phyloP scores from a whole-genome alignment of 495 filamentous ascomycete species.

The Podospora appendiculata region DNA sequence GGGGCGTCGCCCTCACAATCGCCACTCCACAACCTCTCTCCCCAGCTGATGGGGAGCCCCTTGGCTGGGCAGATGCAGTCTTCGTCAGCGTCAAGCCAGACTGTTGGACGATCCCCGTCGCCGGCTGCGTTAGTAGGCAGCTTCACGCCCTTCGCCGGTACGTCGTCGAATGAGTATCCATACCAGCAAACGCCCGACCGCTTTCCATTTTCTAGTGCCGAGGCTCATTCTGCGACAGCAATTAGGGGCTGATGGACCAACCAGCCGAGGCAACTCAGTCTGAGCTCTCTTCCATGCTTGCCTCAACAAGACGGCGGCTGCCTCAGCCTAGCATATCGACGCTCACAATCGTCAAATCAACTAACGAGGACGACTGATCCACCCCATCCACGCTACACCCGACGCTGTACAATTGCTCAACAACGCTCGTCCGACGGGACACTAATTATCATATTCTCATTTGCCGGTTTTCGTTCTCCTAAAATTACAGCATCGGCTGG shows the following conservation, averaged over 20 bases:
- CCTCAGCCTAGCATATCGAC: neutral
- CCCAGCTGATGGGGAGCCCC: constrained; percentile 13
- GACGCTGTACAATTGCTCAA: constrained; percentile 3
- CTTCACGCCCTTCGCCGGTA: constrained; percentile 28
- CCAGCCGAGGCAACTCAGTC: too few relatives aligned
- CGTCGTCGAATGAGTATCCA: constrained; percentile 28
- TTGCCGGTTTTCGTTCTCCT: neutral
- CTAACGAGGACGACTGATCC: neutral
- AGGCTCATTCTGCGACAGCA: constrained; percentile 33
- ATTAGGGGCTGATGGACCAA: constrained; percentile 4
- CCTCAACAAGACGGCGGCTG: neutral
- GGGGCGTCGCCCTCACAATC: constrained; percentile 27
- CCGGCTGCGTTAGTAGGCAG: constrained; percentile 17
- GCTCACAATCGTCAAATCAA: neutral
- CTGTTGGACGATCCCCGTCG: constrained; percentile 15
- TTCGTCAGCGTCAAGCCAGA: constrained; percentile 6
- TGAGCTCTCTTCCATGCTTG: too few relatives aligned
- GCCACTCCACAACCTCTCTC: constrained; percentile 12
- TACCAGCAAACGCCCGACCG: constrained; percentile 30
- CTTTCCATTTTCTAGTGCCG: constrained; percentile 29
- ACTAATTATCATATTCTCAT: neutral
- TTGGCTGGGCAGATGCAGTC: neutral
- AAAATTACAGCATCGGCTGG: constrained; percentile 4
- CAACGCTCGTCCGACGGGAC: neutral
- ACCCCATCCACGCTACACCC: neutral